phyloP scores from a whole-genome alignment of 495 filamentous ascomycete species.

The Parathielavia hyrcaniae region DNA sequence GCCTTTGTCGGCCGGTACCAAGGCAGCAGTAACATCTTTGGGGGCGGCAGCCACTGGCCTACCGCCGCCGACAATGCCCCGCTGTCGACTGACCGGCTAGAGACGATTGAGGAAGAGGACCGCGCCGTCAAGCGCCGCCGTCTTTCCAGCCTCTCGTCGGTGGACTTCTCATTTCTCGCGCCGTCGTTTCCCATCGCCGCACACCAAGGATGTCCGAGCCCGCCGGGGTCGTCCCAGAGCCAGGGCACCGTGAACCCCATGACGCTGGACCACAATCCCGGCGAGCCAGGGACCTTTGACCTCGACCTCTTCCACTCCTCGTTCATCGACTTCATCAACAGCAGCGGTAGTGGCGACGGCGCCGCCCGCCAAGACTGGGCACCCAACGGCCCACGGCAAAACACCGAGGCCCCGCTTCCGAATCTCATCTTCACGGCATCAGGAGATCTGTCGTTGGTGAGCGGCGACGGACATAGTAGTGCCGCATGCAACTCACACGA shows the following conservation, averaged over 20 bases:
- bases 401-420: background rate
- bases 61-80: background rate
- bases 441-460: background rate
- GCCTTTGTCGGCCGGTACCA: constrained; percentile 8
- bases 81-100: background rate
- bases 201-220: constrained; percentile 9
- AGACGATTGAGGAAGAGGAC: constrained; percentile 4
- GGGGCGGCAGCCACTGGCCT: constrained; percentile 13
- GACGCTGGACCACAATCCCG: background rate
- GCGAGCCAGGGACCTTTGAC: constrained; percentile 14
- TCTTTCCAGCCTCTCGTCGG: constrained; percentile 14
- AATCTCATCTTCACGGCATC: background rate
- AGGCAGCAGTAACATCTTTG: constrained; percentile 8
- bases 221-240: constrained; percentile 15
- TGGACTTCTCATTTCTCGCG: constrained; percentile 1
- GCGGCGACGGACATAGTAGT: background rate
- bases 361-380: constrained; percentile 1
- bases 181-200: constrained; percentile 7
- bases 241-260: background rate
- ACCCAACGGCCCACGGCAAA: background rate
- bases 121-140: constrained; percentile 21
- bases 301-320: constrained; percentile 24
- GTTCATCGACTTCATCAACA: constrained; percentile 20
- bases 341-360: constrained; percentile 11
- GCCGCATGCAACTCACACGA: background rate